A percentile compares a stretch with the other conserved stretches of the same genome.
Conservation (phyloP, 805 yeast genomes). For the Candida xiaguanensis region DNA sequence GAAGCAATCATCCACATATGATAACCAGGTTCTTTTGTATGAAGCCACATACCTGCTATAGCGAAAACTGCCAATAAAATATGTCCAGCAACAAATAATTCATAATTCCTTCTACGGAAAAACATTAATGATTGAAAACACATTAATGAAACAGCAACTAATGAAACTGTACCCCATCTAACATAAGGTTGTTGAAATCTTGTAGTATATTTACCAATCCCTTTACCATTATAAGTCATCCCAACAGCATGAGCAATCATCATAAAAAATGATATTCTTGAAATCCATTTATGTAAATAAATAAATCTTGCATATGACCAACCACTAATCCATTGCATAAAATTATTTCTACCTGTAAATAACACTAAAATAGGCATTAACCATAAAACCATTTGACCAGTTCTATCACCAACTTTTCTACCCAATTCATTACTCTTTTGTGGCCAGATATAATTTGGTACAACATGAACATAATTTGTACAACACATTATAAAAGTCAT, state of each 20-base stretch:
- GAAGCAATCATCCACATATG: constrained; percentile 25
- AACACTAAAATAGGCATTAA: constrained; percentile 56
- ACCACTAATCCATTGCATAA: constrained; percentile 59
- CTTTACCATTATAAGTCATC: constrained; percentile 48
- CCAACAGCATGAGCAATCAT: constrained; percentile 54
- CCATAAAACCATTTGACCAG: constrained; percentile 49
- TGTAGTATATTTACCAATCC: constrained; percentile 26
- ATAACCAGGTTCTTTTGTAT: constrained; percentile 31
- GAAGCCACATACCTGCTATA: constrained; percentile 55
- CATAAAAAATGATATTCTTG: constrained; percentile 47
- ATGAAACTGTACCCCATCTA: constrained; percentile 26
- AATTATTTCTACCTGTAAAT: constrained; percentile 73
- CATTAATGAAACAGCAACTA: constrained; percentile 35
- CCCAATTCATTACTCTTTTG: constrained; percentile 24
- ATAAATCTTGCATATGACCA: constrained; percentile 60
- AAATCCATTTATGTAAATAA: constrained; percentile 64
- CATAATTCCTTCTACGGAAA: constrained; percentile 55
- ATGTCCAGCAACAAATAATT: constrained; percentile 34
- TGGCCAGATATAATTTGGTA: constrained; percentile 17
- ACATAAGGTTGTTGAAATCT: constrained; percentile 26
- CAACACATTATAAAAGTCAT: constrained; percentile 26
- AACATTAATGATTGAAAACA: constrained; percentile 47
- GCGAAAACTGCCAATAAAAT: constrained; percentile 37
- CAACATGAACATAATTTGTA: constrained; percentile 21
- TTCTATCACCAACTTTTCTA: constrained; percentile 50